Conservation (phyloP, 2,329 filamentous ascomycete genomes). For the Neoscytalidium dimidiatum region DNA sequence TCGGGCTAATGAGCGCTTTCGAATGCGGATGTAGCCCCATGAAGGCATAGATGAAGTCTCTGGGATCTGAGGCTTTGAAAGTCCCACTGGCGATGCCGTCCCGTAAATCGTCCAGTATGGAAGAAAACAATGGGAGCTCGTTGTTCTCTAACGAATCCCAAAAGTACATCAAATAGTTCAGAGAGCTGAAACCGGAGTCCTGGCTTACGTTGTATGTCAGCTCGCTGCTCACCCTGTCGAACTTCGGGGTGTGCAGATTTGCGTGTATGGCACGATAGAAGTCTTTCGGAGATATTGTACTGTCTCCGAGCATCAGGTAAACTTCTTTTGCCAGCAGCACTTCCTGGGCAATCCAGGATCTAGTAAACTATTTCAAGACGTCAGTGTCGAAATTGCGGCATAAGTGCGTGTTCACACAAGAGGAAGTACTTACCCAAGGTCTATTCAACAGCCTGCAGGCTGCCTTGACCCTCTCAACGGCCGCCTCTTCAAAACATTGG, state of each 20-base stretch:
- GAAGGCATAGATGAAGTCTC: conserved; percentile 3
- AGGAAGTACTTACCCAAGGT: conserved; percentile 6
- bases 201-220: not conserved
- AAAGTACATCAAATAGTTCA: not conserved
- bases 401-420: not conserved
- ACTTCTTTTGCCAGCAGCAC: conserved; percentile 11
- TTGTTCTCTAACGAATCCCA: not conserved
- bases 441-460: not conserved
- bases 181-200: not conserved
- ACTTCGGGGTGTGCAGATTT: not conserved
- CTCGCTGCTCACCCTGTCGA: no score
- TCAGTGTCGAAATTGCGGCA: not conserved
- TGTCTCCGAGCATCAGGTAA: not conserved
- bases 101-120: not conserved
- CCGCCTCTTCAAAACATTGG: not conserved
- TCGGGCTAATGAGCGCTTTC: not conserved
- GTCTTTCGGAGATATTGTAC: not conserved
- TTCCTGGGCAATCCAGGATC: conserved; percentile 13
- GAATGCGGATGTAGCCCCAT: not conserved
- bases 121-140: not conserved
- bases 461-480: not conserved
- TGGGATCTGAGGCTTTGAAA: not conserved
- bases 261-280: not conserved
- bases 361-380: conserved; percentile 2
- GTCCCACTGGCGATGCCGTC: not conserved